phyloP scores from a whole-genome alignment of 805 yeast species.

The Myxozyma melibiosi region DNA sequence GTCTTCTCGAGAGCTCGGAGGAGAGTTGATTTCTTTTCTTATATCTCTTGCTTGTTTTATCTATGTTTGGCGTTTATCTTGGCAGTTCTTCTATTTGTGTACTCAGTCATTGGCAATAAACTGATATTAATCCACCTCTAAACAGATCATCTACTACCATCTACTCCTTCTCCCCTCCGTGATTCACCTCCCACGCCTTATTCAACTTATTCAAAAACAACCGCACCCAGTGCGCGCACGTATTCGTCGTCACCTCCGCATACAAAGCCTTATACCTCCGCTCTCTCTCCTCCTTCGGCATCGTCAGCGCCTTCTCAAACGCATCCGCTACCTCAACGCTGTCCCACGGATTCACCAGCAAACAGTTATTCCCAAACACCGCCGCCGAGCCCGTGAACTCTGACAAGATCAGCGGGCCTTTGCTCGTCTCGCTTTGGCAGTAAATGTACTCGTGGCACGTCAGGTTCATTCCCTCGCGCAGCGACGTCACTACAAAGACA shows the following conservation, averaged over 20 bases:
- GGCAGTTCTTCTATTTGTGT: not conserved
- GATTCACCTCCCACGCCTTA: constrained; percentile 16
- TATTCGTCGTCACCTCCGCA: constrained; percentile 28
- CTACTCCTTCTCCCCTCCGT: not conserved
- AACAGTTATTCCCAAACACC: constrained; percentile 64
- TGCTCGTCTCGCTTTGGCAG: constrained; percentile 53
- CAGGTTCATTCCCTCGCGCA: constrained; percentile 95
- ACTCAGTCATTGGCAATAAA: not conserved
- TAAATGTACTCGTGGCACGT: constrained; percentile 93
- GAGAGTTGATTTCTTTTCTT: not conserved
- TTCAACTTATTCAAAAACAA: constrained; percentile 24
- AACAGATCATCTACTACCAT: not conserved
- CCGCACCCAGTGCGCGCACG: constrained; percentile 33
- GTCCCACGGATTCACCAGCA: constrained; percentile 93
- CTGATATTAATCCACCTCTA: not conserved
- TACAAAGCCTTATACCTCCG: constrained; percentile 56
- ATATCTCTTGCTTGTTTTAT: not conserved
- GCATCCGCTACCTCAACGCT: constrained; percentile 62
- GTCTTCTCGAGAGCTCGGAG: not conserved
- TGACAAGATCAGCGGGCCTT: constrained; percentile 78
- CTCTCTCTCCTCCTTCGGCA: constrained; percentile 61
- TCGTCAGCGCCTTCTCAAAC: constrained; percentile 64
- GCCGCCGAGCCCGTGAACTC: constrained; percentile 96
- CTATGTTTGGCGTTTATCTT: not conserved
- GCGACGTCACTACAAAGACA: constrained; percentile 80